phyloP scores from a whole-genome alignment of 2,329 filamentous ascomycete genomes.

The Calonectria henricotiae region DNA sequence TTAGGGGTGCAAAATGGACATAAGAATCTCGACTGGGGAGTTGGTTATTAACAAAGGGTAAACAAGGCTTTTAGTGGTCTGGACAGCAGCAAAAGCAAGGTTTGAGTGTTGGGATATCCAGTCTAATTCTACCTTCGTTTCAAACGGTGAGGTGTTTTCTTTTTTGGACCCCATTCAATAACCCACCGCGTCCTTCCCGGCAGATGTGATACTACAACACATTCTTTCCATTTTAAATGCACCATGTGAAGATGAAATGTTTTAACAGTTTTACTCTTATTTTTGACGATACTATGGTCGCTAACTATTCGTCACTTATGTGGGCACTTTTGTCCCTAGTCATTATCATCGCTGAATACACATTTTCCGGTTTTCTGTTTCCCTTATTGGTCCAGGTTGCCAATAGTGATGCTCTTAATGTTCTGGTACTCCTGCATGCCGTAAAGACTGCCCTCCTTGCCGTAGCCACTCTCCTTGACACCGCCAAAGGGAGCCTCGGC shows the following conservation, averaged over 20 bases:
- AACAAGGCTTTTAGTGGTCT: too few relatives aligned
- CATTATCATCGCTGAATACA: conserved; percentile 51
- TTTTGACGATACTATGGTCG: conserved; percentile 27
- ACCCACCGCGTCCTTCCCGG: too few relatives aligned
- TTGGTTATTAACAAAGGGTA: too few relatives aligned
- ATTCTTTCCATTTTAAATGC: too few relatives aligned
- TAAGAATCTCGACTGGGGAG: neutral
- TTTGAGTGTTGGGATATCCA: too few relatives aligned
- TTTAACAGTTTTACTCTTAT: conserved; percentile 29
- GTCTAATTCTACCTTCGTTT: too few relatives aligned
- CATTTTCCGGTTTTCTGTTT: conserved; percentile 34
- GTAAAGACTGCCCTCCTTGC: conserved; percentile 63
- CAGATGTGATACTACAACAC: too few relatives aligned
- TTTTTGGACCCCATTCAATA: too few relatives aligned
- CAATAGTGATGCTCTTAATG: conserved; percentile 63
- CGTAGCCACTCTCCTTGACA: conserved; percentile 58
- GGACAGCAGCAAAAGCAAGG: too few relatives aligned
- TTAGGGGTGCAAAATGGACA: neutral
- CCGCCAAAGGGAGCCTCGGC: conserved; percentile 58
- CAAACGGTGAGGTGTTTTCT: too few relatives aligned
- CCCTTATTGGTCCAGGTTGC: conserved; percentile 50
- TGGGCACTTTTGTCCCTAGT: conserved; percentile 43
- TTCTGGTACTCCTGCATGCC: conserved; percentile 65
- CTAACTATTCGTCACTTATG: conserved; percentile 33
- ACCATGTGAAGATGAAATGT: too few relatives aligned